Percentiles rank a stretch among this genome's conserved stretches.
Evolutionary conservation across 208 protist species (phyloP).

Genomic region (Trypanosoma vivax): DNA sequence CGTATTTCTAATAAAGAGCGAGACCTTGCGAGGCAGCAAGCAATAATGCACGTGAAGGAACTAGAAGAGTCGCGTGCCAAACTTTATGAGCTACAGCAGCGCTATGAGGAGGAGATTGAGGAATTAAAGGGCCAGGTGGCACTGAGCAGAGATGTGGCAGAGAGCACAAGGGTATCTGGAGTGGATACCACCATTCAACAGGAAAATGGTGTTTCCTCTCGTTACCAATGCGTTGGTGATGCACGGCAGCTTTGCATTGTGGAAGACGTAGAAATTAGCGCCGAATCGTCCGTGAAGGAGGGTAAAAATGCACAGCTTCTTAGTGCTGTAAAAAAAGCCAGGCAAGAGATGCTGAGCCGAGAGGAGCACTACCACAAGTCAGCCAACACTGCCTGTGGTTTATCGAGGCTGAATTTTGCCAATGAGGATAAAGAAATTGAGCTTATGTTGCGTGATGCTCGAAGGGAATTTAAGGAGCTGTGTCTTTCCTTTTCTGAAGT

Average conservation of each 20-base stretch:
- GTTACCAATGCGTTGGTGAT: too few species aligned
- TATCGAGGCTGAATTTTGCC: too few species aligned
- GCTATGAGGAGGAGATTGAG: constrained; percentile 1
- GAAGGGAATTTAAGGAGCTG: constrained; percentile 4
- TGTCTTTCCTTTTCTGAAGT: not conserved
- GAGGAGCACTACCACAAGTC: too few species aligned
- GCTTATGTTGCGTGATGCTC: constrained; percentile 10
- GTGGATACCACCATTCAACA: not conserved
- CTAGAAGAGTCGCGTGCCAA: constrained; percentile 1
- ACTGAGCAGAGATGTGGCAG: constrained; percentile 3
- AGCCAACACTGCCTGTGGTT: too few species aligned
- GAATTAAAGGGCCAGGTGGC: constrained; percentile 3
- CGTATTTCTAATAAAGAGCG: constrained; percentile 4
- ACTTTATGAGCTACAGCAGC: not conserved
- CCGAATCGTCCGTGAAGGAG: too few species aligned
- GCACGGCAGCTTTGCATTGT: too few species aligned
- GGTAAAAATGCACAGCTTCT: too few species aligned
- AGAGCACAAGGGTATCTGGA: not conserved
- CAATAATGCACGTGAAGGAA: not conserved
- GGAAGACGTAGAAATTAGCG: too few species aligned
- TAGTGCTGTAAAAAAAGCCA: too few species aligned
- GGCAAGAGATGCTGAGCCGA: too few species aligned
- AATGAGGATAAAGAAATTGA: constrained; percentile 10
- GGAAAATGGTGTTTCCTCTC: constrained; percentile 6
- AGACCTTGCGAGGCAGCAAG: not conserved